Evolutionary conservation across 106 monocot species (phyloP).

Genomic region (Gastrodia elata): DNA sequence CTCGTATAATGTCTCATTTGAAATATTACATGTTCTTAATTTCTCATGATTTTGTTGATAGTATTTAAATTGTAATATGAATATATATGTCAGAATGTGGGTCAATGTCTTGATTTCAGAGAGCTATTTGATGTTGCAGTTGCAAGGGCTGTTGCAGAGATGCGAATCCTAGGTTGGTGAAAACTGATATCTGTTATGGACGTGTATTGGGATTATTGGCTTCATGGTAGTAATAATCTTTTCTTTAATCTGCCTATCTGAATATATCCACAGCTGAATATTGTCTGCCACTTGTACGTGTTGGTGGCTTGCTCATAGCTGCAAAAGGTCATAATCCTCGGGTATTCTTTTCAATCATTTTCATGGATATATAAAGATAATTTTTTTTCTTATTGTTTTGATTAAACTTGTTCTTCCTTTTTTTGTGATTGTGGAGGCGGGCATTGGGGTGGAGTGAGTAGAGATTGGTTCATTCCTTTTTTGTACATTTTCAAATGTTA

Average conservation of each 20-base stretch:
- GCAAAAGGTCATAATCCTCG: slow-evolving; percentile 91
- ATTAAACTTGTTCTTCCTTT: no score
- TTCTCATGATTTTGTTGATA: not conserved
- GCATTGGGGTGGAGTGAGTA: no score
- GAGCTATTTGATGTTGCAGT: slow-evolving; percentile 85
- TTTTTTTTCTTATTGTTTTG: not conserved
- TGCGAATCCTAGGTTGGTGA: slow-evolving; percentile 67
- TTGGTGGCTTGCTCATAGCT: slow-evolving; percentile 92
- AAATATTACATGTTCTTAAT: not conserved
- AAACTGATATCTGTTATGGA: not conserved
- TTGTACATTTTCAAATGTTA: not conserved
- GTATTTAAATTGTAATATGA: slow-evolving; percentile 8
- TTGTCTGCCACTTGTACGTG: slow-evolving; percentile 88
- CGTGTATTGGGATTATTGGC: not conserved
- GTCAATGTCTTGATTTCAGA: slow-evolving; percentile 64
- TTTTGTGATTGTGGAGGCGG: slow-evolving; percentile 2
- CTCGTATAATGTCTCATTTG: not conserved
- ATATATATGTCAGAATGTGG: slow-evolving; percentile 75
- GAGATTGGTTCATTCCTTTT: not conserved
- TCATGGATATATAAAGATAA: not conserved
- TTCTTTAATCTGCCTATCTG: not conserved
- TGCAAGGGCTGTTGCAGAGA: slow-evolving; percentile 96
- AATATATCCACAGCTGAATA: slow-evolving; percentile 60
- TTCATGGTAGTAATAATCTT: not conserved
- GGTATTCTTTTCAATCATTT: slow-evolving; percentile 23